Base-by-base conservation (phyloP, 306 rosid species). In the Luffa aegyptiaca region DNA sequence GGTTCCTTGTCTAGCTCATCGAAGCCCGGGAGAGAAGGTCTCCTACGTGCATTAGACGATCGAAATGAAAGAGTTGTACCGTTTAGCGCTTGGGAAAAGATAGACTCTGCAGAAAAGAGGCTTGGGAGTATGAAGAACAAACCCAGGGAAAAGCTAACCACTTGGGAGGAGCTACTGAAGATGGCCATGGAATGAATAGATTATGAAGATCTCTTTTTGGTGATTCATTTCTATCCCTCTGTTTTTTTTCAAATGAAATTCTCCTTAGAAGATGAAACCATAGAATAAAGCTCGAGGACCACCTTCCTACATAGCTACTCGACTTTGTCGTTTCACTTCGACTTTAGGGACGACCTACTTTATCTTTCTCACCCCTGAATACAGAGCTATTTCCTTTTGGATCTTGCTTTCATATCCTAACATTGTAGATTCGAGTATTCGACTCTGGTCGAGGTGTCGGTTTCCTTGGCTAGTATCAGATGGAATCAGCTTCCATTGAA, bases 11-110 rank as follows among this genome's bases (percentile, higher is more conserved):
- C 86, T 53, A 65, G 79, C 65, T 77, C 45, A 61, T 81, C 84
- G 8, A 93, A 93, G 82, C 86, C 90, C 1, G 97, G 97, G 65
- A 85, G 85, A 82, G 91, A 87, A 14, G 97, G 97, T 80, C 97
- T 92, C 64, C 86, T 85, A 78, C 88, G 85, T 80, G 85, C 92
- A 62, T 78, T 91, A 77, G 81, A 79, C 46, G 82, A 85, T 39
- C 93, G 89, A 83, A 87, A 88, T 66, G 85, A 88, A 56, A 85
- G 84, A 82, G 77, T 83, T 80, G 62, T 93, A 51, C 88, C 95
- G 35, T 89, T 92, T 75, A 46, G 72, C 86, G 88, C 77, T 42
- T 95, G 97, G 97, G 94, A 90, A 82, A 90, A 88, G 84, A 92
- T 92, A 66, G 97, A 95, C 85, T 84, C 92, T 10, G 88, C 82